These are phyloP conservation scores for Penicillium glabrum DNA, from an alignment of 2,329 filamentous ascomycete genomes.

Conservation along the genomic window DNA sequence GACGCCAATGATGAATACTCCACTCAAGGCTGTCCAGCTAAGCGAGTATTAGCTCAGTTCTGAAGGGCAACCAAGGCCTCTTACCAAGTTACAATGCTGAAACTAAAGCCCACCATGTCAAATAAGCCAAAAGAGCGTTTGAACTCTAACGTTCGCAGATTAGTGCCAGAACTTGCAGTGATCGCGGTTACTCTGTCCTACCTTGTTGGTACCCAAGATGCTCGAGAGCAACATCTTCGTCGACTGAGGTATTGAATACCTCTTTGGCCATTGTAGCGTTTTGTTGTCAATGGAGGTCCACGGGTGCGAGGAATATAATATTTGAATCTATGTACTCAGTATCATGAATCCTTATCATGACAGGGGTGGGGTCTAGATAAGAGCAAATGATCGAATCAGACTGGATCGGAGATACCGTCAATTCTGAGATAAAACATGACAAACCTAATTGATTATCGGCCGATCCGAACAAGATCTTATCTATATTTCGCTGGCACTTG, in stretches of 20 bases:
- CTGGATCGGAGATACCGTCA: not conserved
- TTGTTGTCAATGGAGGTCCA: not conserved
- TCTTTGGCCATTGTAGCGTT: not conserved
- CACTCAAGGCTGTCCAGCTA: slow-evolving; percentile 55
- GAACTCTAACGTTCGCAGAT: slow-evolving; percentile 43
- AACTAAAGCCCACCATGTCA: slow-evolving; percentile 58
- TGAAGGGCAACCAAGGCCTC: not conserved
- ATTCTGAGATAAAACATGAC: not conserved
- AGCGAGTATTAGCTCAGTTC: not conserved
- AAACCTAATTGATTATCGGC: not conserved
- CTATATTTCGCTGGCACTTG: not conserved
- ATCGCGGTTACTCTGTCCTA: not conserved
- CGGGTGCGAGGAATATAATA: not conserved
- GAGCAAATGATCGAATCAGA: not conserved
- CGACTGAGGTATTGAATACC: slow-evolving; percentile 7
- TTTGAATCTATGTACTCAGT: not conserved
- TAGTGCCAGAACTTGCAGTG: not conserved
- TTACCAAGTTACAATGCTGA: slow-evolving; percentile 55
- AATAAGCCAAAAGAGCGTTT: slow-evolving; percentile 54
- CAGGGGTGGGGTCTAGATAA: not conserved
- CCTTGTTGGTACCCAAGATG: slow-evolving; percentile 34
- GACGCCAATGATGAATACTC: slow-evolving; percentile 55
- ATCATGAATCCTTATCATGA: not conserved
- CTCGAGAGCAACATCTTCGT: slow-evolving; percentile 30
- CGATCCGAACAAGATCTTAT: not conserved